These are phyloP conservation scores for Nadsonia starkeyi-henricii DNA, from an alignment of 1,139 yeast genomes.

Conservation along the genomic window DNA sequence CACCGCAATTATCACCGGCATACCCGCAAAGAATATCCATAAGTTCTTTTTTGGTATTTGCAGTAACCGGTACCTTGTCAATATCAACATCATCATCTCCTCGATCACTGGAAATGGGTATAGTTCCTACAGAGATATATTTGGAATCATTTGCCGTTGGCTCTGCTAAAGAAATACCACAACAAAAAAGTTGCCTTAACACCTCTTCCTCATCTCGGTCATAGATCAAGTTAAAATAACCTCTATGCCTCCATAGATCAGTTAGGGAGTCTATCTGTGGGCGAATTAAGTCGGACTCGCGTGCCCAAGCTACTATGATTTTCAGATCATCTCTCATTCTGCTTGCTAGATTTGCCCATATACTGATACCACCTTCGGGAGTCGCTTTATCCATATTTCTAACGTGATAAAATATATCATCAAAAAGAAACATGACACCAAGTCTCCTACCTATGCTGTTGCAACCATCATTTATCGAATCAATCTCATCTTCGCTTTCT, in stretches of 20 bases:
- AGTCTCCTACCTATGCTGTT: neutral
- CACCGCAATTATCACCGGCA: too few species aligned
- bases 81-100: too few species aligned
- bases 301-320: neutral
- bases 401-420: neutral
- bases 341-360: neutral
- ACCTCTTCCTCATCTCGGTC: neutral
- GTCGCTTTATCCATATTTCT: neutral
- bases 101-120: too few species aligned
- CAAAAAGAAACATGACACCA: neutral
- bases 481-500: neutral
- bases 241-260: neutral
- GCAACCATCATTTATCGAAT: too few species aligned
- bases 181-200: too few species aligned
- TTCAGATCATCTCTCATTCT: neutral
- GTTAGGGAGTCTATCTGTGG: neutral
- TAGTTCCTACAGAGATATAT: too few species aligned
- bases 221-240: too few species aligned
- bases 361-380: neutral
- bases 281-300: neutral
- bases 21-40: too few species aligned
- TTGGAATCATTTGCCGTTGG: too few species aligned
- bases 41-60: too few species aligned
- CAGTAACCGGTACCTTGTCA: too few species aligned
- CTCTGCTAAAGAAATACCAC: too few species aligned